Evolutionary conservation across 345 rosid species (phyloP).

Genomic region (Geranium rotundifolium): DNA sequence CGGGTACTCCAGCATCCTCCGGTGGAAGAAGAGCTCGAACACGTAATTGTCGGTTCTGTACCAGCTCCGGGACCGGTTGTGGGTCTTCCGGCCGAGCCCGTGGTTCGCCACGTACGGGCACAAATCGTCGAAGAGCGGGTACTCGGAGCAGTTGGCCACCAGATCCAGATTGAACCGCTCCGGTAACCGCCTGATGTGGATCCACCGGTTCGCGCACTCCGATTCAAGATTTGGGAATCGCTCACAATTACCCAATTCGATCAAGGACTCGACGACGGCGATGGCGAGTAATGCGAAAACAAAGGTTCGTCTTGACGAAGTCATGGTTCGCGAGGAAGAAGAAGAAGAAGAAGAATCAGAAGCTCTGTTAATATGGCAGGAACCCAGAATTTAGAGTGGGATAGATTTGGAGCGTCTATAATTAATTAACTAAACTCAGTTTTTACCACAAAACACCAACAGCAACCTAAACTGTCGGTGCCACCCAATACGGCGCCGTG

Average conservation of each 20-base stretch:
- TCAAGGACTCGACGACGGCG: background rate
- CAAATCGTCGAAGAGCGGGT: conserved; percentile 49
- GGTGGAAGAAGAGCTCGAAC: conserved; percentile 77
- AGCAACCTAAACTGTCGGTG: too few species aligned
- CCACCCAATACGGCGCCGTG: too few species aligned
- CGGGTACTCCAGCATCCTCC: conserved; percentile 75
- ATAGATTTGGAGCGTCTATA: too few species aligned
- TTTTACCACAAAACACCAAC: too few species aligned
- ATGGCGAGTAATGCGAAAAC: background rate
- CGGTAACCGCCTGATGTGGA: conserved; percentile 75
- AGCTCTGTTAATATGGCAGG: too few species aligned
- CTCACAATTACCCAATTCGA: background rate
- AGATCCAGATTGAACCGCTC: conserved; percentile 77
- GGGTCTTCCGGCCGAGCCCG: conserved; percentile 86
- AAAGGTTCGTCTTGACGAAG: background rate
- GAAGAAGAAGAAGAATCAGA: too few species aligned
- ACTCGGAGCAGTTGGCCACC: conserved; percentile 59
- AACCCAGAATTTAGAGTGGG: too few species aligned
- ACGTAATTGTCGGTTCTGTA: conserved; percentile 63
- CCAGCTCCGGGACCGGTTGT: conserved; percentile 72
- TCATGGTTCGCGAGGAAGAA: background rate
- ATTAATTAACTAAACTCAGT: too few species aligned
- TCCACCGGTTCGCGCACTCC: conserved; percentile 61
- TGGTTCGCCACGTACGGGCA: conserved; percentile 72
- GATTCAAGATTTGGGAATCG: background rate